These are phyloP conservation scores for Plicaturopsis crispa DNA, from an alignment of 768 basidiomycete species.

Conservation along the genomic window DNA sequence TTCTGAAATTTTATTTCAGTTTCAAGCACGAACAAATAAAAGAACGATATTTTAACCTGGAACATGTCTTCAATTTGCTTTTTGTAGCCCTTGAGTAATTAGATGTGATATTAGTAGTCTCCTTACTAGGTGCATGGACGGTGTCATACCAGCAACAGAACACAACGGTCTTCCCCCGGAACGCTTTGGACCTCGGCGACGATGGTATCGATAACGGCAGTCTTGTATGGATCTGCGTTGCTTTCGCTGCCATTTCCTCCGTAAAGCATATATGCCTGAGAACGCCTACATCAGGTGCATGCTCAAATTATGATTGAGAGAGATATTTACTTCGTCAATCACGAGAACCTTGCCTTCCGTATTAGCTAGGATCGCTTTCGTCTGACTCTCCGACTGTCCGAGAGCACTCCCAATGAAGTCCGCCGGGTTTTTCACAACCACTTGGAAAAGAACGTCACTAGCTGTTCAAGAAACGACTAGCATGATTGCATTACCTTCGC, in stretches of 20 bases:
- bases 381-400: slow-evolving; percentile 33
- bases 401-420: slow-evolving; percentile 34
- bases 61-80: slow-evolving; percentile 39
- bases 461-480: neutral
- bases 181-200: slow-evolving; percentile 38
- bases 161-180: slow-evolving; percentile 38
- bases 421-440: slow-evolving; percentile 35
- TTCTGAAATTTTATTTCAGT: slow-evolving; percentile 21
- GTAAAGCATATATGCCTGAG: slow-evolving; percentile 35
- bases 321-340: slow-evolving; percentile 29
- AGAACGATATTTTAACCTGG: slow-evolving; percentile 17
- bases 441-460: slow-evolving; percentile 13
- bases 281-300: slow-evolving; percentile 1
- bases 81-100: no score
- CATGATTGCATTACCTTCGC: slow-evolving; percentile 29
- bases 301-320: neutral
- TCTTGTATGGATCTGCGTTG: slow-evolving; percentile 25
- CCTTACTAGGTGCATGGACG: no score
- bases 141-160: slow-evolving; percentile 29
- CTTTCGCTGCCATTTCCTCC: slow-evolving; percentile 10
- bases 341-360: slow-evolving; percentile 36
- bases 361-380: slow-evolving; percentile 30
- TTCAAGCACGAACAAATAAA: neutral
- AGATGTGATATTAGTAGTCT: no score
- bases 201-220: slow-evolving; percentile 39